Conservation (phyloP, 177 flowering plant genomes). For the Vitis hybrid region DNA sequence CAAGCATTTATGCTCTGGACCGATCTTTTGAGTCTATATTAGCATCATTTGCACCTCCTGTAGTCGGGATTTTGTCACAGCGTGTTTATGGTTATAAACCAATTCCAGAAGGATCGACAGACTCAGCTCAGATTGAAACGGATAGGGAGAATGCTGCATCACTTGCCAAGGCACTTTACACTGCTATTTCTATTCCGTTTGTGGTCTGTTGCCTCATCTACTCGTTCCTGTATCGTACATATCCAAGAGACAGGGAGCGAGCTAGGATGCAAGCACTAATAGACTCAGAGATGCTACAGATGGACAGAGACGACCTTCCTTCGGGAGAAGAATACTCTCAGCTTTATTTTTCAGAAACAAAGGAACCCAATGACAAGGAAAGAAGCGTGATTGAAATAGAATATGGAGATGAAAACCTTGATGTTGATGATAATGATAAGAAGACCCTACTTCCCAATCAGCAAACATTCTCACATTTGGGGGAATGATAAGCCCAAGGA, state of each 20-base stretch:
- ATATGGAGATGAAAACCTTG: constrained; percentile 27
- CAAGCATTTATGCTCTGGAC: constrained; percentile 73
- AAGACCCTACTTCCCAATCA: constrained; percentile 33
- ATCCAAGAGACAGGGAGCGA: constrained; percentile 68
- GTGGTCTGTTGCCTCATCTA: constrained; percentile 53
- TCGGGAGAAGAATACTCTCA: background rate
- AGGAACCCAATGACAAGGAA: background rate
- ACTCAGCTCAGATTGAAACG: constrained; percentile 34
- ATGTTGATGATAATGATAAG: constrained; percentile 39
- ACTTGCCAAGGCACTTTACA: constrained; percentile 66
- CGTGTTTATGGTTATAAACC: constrained; percentile 68
- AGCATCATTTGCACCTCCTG: constrained; percentile 73
- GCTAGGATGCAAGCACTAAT: constrained; percentile 58
- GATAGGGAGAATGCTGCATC: constrained; percentile 68
- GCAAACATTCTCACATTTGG: constrained; percentile 19
- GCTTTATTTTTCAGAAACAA: background rate
- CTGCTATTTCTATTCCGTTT: constrained; percentile 57
- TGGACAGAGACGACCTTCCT: background rate
- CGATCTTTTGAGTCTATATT: constrained; percentile 65
- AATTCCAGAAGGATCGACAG: constrained; percentile 38
- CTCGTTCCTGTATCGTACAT: constrained; percentile 62
- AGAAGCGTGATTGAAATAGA: constrained; percentile 2
- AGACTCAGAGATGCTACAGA: constrained; percentile 41
- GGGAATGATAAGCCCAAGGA: no score
- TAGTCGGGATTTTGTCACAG: constrained; percentile 66